Conservation (phyloP, 768 basidiomycete species). For the Arthromyces matolae region DNA sequence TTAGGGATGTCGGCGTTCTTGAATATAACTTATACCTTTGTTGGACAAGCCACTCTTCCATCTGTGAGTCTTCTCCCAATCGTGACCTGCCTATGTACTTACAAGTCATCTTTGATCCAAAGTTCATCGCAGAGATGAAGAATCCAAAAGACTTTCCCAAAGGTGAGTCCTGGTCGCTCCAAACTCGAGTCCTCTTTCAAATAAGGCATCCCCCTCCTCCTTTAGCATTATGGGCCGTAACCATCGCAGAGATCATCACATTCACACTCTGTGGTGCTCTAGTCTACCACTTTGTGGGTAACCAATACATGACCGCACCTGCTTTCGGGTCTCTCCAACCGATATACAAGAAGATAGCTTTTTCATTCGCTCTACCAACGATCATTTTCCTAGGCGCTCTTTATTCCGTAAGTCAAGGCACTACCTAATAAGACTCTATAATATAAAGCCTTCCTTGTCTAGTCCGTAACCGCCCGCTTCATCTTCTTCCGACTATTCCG, state of each 20-base stretch:
- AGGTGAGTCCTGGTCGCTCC: slow-evolving; percentile 25
- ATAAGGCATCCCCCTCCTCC: background rate
- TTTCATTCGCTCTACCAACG: slow-evolving; percentile 44
- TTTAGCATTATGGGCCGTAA: slow-evolving; percentile 39
- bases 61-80: slow-evolving; percentile 22
- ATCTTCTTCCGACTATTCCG: slow-evolving; percentile 43
- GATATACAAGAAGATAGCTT: slow-evolving; percentile 38
- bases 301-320: slow-evolving; percentile 43
- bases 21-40: slow-evolving; percentile 43
- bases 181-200: background rate
- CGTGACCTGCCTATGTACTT: background rate
- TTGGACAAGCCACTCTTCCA: slow-evolving; percentile 43
- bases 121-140: slow-evolving; percentile 47
- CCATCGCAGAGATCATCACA: slow-evolving; percentile 38
- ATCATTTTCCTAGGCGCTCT: slow-evolving; percentile 42
- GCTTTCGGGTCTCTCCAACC: slow-evolving; percentile 39
- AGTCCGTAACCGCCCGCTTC: slow-evolving; percentile 42
- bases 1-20: slow-evolving; percentile 43
- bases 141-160: slow-evolving; percentile 45
- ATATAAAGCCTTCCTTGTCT: background rate
- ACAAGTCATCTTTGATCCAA: background rate
- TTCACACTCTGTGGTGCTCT: slow-evolving; percentile 42
- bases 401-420: slow-evolving; percentile 35
- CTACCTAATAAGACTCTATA: background rate
- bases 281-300: slow-evolving; percentile 36